Percentiles rank a stretch among this genome's conserved stretches.
These are phyloP conservation scores for Lipomyces lipofer DNA, from an alignment of 805 yeast genomes.

Conservation along the genomic window DNA sequence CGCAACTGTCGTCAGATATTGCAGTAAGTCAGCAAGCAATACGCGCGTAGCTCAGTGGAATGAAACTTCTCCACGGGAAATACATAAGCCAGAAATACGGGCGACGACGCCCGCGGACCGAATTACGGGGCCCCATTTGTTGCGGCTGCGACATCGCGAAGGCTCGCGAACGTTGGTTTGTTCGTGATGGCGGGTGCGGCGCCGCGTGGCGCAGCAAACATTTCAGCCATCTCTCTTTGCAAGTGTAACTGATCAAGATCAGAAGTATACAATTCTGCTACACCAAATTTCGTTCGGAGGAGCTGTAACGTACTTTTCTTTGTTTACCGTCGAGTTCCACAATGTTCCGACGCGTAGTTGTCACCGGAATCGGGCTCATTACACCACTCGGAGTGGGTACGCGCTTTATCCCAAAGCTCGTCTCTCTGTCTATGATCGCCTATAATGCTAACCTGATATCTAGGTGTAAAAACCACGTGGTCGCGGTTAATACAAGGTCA, in stretches of 20 bases:
- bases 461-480: slow-evolving; percentile 41
- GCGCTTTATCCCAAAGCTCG: too few species aligned
- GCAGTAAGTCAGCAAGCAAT: too few species aligned
- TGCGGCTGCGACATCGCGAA: slow-evolving; percentile 5
- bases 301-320: background rate
- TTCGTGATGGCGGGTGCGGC: slow-evolving; percentile 1
- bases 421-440: too few species aligned
- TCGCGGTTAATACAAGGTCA: slow-evolving; percentile 37
- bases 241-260: too few species aligned
- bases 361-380: slow-evolving; percentile 86
- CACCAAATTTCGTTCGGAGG: background rate
- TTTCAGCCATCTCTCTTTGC: too few species aligned
- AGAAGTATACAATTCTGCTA: background rate
- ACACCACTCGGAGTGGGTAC: slow-evolving; percentile 83
- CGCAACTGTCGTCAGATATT: background rate
- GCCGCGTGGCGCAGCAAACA: background rate
- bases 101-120: background rate
- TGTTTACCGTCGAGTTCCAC: background rate
- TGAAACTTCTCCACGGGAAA: background rate
- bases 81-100: background rate
- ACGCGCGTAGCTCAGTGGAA: too few species aligned
- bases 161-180: slow-evolving; percentile 11
- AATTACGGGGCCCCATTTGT: background rate
- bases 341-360: slow-evolving; percentile 62
- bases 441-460: too few species aligned